These are phyloP conservation scores for Sparassis latifolia DNA, from an alignment of 1,284 basidiomycete genomes.

Conservation along the genomic window DNA sequence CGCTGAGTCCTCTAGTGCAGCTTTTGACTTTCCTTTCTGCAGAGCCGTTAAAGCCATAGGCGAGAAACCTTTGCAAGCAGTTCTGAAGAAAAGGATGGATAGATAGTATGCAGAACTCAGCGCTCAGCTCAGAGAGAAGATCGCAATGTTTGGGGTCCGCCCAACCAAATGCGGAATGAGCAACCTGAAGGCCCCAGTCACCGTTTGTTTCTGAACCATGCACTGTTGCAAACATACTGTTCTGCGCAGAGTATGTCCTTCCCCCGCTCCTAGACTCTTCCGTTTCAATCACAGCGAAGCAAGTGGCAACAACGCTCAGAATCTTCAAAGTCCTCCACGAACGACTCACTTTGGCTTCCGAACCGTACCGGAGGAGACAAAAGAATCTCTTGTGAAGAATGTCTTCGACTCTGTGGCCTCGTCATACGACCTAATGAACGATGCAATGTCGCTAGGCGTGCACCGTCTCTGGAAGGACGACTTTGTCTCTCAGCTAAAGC, in stretches of 20 bases:
- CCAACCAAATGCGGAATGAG: neutral
- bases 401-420: constrained; percentile 97
- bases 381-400: constrained; percentile 75
- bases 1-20: constrained; percentile 12
- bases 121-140: too few relatives aligned
- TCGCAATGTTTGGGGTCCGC: constrained; percentile 14
- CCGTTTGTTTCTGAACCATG: constrained; percentile 3
- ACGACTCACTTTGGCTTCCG: constrained; percentile 88
- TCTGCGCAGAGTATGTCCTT: constrained; percentile 5
- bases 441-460: constrained; percentile 94
- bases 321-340: neutral
- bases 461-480: constrained; percentile 98
- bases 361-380: constrained; percentile 75
- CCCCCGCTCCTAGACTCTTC: neutral
- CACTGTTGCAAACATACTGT: constrained; percentile 1
- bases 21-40: constrained; percentile 41
- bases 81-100: neutral
- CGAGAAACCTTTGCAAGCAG: too few relatives aligned
- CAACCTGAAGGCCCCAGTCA: constrained; percentile 1
- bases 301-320: neutral
- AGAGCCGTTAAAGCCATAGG: constrained; percentile 19
- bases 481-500: constrained; percentile 78
- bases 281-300: constrained; percentile 6
- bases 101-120: neutral
- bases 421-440: constrained; percentile 98